phyloP scores from a whole-genome alignment of 495 filamentous ascomycete species.

The Melanomma pulvis-pyrius region DNA sequence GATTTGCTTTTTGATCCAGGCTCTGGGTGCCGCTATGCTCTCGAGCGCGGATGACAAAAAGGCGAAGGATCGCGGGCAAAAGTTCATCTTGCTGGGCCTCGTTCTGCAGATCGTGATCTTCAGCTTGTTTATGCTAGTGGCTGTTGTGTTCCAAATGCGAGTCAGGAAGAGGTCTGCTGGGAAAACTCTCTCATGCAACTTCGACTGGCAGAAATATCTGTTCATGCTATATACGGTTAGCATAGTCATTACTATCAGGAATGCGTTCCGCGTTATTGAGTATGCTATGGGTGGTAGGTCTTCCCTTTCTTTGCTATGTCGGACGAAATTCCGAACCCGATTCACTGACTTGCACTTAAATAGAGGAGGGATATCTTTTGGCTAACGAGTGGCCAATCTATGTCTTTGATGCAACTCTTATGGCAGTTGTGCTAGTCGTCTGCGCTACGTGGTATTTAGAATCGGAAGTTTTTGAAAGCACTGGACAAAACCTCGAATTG shows the following conservation, averaged over 20 bases:
- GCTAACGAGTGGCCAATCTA: conserved; percentile 64
- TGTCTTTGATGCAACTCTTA: conserved; percentile 62
- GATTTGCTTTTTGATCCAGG: conserved; percentile 38
- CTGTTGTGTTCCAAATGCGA: conserved; percentile 22
- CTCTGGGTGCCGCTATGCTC: conserved; percentile 13
- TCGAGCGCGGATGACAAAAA: background rate
- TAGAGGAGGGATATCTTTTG: conserved; percentile 53
- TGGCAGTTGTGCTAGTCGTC: conserved; percentile 56
- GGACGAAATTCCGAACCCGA: background rate
- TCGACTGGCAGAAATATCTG: conserved; percentile 57
- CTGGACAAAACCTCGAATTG: conserved; percentile 2
- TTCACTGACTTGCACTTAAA: background rate
- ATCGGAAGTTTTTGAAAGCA: conserved; percentile 2
- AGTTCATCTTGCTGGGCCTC: conserved; percentile 35
- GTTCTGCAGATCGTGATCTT: conserved; percentile 42
- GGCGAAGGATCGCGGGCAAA: conserved; percentile 25
- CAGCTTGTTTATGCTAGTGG: conserved; percentile 34
- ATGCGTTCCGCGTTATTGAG: conserved; percentile 64
- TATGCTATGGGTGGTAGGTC: conserved; percentile 54
- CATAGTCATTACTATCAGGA: conserved; percentile 61
- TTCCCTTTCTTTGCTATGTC: background rate
- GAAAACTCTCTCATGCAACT: background rate
- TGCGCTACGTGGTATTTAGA: conserved; percentile 52
- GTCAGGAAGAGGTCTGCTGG: background rate
- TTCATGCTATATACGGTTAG: conserved; percentile 56